These are phyloP conservation scores for Tolypocladium ophioglossoides DNA, from an alignment of 2,329 filamentous ascomycete genomes.

Conservation along the genomic window DNA sequence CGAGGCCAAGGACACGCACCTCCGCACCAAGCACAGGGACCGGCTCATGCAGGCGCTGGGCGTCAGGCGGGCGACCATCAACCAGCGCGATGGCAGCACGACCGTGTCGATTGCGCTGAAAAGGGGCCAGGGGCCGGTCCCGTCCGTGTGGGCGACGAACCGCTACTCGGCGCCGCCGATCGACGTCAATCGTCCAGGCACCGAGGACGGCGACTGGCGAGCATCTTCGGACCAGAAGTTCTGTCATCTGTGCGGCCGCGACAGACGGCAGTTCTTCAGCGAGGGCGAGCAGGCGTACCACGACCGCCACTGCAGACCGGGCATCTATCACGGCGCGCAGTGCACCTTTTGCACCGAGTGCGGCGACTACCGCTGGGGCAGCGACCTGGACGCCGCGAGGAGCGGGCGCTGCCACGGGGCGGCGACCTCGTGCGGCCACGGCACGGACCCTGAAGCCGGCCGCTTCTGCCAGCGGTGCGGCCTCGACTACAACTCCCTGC, in stretches of 20 bases:
- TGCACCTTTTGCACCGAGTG: slow-evolving; percentile 6
- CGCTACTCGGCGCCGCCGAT: not conserved
- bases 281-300: slow-evolving; percentile 3
- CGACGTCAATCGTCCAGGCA: not conserved
- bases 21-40: slow-evolving; percentile 16
- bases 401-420: not conserved
- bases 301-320: slow-evolving; percentile 1
- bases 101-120: not conserved
- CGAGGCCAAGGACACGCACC: slow-evolving; percentile 16
- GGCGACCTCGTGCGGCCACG: slow-evolving; percentile 1
- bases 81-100: not conserved
- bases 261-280: not conserved
- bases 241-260: slow-evolving; percentile 5
- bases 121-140: not conserved
- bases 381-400: not conserved
- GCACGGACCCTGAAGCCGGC: not conserved
- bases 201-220: not conserved
- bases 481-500: not conserved
- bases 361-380: slow-evolving; percentile 3
- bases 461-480: slow-evolving; percentile 2
- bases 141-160: not conserved
- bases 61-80: not conserved
- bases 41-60: slow-evolving; percentile 9
- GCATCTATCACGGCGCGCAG: not conserved
- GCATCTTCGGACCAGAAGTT: not conserved